Conservation (phyloP, 306 rosid species). For the Pyrus communis region DNA sequence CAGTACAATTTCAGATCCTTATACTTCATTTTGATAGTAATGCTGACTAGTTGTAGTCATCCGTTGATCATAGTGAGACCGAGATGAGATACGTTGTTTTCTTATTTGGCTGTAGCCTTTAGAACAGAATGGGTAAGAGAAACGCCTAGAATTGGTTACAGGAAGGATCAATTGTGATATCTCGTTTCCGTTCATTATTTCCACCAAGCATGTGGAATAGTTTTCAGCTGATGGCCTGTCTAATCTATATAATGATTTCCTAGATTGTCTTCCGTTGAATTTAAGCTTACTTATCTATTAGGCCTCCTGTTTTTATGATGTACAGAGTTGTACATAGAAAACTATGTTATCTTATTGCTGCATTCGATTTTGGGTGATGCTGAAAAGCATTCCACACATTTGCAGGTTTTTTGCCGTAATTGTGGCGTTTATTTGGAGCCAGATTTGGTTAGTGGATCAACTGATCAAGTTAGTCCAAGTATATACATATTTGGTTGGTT, state of each 20-base stretch:
- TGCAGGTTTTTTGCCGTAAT: neutral
- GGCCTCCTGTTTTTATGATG: neutral
- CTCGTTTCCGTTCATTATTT: neutral
- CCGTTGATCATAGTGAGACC: conserved; percentile 8
- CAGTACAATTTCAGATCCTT: conserved; percentile 30
- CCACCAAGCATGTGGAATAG: neutral
- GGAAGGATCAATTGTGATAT: conserved; percentile 6
- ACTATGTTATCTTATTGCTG: neutral
- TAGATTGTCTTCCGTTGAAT: neutral
- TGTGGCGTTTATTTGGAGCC: conserved; percentile 12
- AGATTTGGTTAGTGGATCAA: conserved; percentile 7
- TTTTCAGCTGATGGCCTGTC: neutral
- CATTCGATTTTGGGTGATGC: neutral
- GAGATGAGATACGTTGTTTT: conserved; percentile 5
- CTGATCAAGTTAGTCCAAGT: neutral
- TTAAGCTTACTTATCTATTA: neutral
- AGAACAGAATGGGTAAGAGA: neutral
- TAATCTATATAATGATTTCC: neutral
- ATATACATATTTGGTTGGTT: neutral
- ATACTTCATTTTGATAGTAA: conserved; percentile 23
- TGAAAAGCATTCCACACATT: neutral
- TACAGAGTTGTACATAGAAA: neutral
- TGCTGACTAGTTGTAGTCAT: conserved; percentile 18
- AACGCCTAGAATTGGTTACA: conserved; percentile 4
- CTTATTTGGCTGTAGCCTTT: neutral